Base-by-base conservation (phyloP, 2,329 filamentous ascomycete species). In the Neofusicoccum sp. region DNA sequence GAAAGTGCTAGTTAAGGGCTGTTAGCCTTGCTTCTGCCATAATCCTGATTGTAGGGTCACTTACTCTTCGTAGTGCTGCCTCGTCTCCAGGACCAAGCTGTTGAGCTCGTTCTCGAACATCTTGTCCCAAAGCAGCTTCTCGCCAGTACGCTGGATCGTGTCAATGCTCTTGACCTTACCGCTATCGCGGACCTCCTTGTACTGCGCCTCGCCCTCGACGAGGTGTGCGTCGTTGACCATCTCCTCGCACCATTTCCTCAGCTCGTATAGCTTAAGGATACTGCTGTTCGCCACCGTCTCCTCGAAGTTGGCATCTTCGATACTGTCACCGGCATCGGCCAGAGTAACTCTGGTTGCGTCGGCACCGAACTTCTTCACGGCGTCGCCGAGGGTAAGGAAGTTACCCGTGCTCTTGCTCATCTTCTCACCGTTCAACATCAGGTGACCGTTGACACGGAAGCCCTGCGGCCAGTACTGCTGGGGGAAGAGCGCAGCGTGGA, bases 351-450 rank as follows among this genome's bases (percentile, higher is more conserved):
- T 86, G 44, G 89, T 89, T 11, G 95, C 95, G 74, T 98, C 95
- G 7, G 95, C 93, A 70, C 95, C 95, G 69, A 95, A 99, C 76
- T 99, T 99, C 68, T 87, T 84, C 12, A 93, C 89, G 31, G 93
- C 84, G 64, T 97, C 90, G 58, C 87, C 84, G 57, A 98, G 82
- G 9, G 95, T 98, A 74, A 99, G 83, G 81, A 99, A 99, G 79
- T 98, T 99, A 64, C 95, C 95, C 0, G 93, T 97, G 58, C 89
- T 93, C 81, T 99, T 99, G 74, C 87, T 89, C 95, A 99, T 99
- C 84, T 99, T 99, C 74, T 96, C 91, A 53, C 93, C 93, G 74
- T 99, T 99, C 65, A 99, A 82, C 75, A 96, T 86, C 70, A 98
- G 79, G 78, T 98, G 93, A 1, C 95, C 95, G 72, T 99, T 99